Percentiles rank a stretch among this genome's conserved stretches.
Conservation (phyloP, 2,329 filamentous ascomycete genomes). For the Pseudopyrenochaeta lycopersici region DNA sequence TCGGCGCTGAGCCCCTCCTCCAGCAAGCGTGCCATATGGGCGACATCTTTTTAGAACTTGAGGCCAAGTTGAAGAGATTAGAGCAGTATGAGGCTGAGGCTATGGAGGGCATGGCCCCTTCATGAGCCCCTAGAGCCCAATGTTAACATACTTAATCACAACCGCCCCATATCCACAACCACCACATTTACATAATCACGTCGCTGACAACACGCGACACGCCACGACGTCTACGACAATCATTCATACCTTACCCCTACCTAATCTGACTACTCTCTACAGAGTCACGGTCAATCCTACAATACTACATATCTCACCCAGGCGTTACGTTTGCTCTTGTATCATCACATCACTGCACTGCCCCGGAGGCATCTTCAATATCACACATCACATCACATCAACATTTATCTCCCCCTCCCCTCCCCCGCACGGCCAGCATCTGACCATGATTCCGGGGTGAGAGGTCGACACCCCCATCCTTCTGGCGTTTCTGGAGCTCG, state of each 20-base stretch:
- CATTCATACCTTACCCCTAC: background rate
- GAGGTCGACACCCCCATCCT: background rate
- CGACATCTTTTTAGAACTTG: slow-evolving; percentile 71
- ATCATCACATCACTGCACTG: background rate
- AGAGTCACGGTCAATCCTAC: background rate
- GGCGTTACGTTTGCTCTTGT: background rate
- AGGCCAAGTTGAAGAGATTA: slow-evolving; percentile 70
- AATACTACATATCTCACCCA: background rate
- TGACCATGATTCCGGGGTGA: no score
- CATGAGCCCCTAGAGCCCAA: slow-evolving; percentile 11
- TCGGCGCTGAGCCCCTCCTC: slow-evolving; percentile 69
- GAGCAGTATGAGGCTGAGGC: slow-evolving; percentile 51
- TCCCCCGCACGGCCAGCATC: no score
- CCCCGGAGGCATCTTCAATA: no score
- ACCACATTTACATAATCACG: background rate
- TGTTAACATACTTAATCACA: background rate
- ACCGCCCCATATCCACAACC: no score
- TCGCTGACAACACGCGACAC: background rate
- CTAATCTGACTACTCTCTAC: background rate
- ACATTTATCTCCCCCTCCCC: background rate
- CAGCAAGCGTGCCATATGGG: slow-evolving; percentile 81
- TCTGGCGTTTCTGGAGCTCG: no score
- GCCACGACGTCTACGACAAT: slow-evolving; percentile 2
- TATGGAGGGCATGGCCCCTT: slow-evolving; percentile 37
- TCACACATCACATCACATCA: background rate